A percentile compares a stretch with the other conserved stretches of the same genome.
Evolutionary conservation across 768 basidiomycete species (phyloP).

Genomic region (Lentinula sp.): DNA sequence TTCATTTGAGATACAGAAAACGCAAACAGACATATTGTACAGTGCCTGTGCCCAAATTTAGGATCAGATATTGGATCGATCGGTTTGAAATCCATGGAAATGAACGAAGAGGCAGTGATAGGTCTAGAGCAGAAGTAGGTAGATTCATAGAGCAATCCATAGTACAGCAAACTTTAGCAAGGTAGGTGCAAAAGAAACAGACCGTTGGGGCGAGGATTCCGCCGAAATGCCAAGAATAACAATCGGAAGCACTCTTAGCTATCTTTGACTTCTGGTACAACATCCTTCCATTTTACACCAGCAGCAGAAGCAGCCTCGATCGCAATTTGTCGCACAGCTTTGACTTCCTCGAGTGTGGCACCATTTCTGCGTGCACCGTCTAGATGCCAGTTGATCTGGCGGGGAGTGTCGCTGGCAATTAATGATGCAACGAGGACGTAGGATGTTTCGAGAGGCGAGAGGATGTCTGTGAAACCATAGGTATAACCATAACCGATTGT

Average conservation of each 20-base stretch:
- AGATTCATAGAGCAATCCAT: no score
- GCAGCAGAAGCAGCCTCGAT: conserved; percentile 41
- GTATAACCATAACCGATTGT: conserved; percentile 51
- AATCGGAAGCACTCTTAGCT: background rate
- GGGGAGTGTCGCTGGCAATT: conserved; percentile 56
- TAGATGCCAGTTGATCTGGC: conserved; percentile 64
- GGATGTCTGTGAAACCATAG: conserved; percentile 42
- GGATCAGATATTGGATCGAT: background rate
- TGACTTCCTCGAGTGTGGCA: conserved; percentile 45
- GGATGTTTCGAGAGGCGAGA: conserved; percentile 50
- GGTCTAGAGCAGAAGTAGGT: no score
- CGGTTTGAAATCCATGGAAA: background rate
- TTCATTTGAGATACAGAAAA: background rate
- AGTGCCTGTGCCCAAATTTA: no score
- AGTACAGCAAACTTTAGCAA: no score
- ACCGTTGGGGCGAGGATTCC: background rate
- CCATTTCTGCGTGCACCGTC: conserved; percentile 49
- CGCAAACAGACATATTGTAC: no score
- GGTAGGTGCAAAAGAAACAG: background rate
- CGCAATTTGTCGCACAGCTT: conserved; percentile 49
- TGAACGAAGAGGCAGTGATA: background rate
- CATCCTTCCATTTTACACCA: conserved; percentile 47
- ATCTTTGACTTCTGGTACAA: conserved; percentile 39
- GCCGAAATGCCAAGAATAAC: background rate
- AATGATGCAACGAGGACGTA: conserved; percentile 57